These are phyloP conservation scores for Mycosphaerella arachidis DNA, from an alignment of 2,329 filamentous ascomycete genomes.

Conservation along the genomic window DNA sequence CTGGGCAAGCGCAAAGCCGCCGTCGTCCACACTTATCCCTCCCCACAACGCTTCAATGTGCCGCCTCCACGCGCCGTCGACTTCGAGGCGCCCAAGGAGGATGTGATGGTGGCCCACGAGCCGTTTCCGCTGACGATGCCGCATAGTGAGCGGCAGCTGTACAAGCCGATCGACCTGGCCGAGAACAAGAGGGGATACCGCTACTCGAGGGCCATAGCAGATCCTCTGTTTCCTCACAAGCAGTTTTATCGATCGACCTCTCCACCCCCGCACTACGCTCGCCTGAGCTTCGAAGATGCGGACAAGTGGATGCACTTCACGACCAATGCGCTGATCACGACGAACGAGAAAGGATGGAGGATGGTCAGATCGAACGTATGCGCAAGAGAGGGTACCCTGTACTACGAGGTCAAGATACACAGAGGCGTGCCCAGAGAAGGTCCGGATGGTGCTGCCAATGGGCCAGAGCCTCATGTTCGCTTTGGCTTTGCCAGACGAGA, in stretches of 20 bases:
- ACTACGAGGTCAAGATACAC: slow-evolving; percentile 89
- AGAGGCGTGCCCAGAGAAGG: slow-evolving; percentile 60
- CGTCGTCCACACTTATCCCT: slow-evolving; percentile 35
- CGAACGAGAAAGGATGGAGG: slow-evolving; percentile 87
- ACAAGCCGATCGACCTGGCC: slow-evolving; percentile 50
- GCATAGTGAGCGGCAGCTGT: slow-evolving; percentile 40
- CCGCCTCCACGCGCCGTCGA: slow-evolving; percentile 45
- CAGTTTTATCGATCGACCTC: slow-evolving; percentile 89
- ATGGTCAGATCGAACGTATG: slow-evolving; percentile 88
- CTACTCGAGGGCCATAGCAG: slow-evolving; percentile 86
- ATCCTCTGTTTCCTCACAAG: slow-evolving; percentile 78
- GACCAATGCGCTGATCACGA: slow-evolving; percentile 68
- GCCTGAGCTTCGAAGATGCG: slow-evolving; percentile 89
- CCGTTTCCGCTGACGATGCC: slow-evolving; percentile 42
- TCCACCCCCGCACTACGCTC: slow-evolving; percentile 72
- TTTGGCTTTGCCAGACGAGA: slow-evolving; percentile 83
- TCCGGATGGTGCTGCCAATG: slow-evolving; percentile 35
- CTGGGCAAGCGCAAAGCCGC: slow-evolving; percentile 37
- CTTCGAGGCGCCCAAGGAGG: slow-evolving; percentile 47
- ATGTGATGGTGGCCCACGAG: slow-evolving; percentile 45
- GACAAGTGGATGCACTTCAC: slow-evolving; percentile 77
- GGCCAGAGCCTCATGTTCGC: slow-evolving; percentile 60
- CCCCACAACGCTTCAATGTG: slow-evolving; percentile 49
- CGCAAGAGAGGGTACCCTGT: slow-evolving; percentile 82
- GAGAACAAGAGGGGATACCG: slow-evolving; percentile 71